A percentile compares a stretch with the other conserved stretches of the same genome.
Conservation (phyloP, 108 stramenopile genomes). For the Nannochloropsis granulata region DNA sequence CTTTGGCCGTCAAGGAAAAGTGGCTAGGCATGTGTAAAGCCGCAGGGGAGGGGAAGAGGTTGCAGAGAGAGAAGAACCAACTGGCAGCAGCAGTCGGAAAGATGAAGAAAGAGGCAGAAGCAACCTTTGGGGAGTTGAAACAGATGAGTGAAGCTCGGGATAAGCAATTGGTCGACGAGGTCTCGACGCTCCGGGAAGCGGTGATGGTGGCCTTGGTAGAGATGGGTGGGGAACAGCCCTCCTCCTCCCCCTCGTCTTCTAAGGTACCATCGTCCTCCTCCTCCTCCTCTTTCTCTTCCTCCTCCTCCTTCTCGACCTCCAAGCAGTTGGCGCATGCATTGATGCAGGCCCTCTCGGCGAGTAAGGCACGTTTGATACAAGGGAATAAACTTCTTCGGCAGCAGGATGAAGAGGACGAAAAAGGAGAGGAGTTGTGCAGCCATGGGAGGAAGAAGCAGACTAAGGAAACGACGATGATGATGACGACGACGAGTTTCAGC, state of each 20-base stretch:
- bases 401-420: too few relatives aligned
- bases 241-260: neutral
- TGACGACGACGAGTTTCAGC: neutral
- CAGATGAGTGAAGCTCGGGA: neutral
- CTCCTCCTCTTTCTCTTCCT: neutral
- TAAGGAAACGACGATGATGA: too few relatives aligned
- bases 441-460: too few relatives aligned
- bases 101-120: neutral
- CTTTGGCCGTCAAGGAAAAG: neutral
- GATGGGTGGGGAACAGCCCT: neutral
- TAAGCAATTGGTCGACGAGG: neutral
- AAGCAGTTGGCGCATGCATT: neutral
- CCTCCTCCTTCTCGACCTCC: neutral
- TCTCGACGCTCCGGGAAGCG: neutral
- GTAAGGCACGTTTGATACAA: neutral
- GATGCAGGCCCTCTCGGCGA: neutral
- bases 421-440: too few relatives aligned
- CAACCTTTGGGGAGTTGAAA: neutral
- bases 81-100: neutral
- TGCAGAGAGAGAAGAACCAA: neutral
- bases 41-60: neutral
- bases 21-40: neutral
- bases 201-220: neutral
- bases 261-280: neutral
- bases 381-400: neutral